Evolutionary conservation across 208 protist genomes (phyloP), one percentile per base, ranked within the genome.

Genomic region (Zelonia costaricensis): DNA sequence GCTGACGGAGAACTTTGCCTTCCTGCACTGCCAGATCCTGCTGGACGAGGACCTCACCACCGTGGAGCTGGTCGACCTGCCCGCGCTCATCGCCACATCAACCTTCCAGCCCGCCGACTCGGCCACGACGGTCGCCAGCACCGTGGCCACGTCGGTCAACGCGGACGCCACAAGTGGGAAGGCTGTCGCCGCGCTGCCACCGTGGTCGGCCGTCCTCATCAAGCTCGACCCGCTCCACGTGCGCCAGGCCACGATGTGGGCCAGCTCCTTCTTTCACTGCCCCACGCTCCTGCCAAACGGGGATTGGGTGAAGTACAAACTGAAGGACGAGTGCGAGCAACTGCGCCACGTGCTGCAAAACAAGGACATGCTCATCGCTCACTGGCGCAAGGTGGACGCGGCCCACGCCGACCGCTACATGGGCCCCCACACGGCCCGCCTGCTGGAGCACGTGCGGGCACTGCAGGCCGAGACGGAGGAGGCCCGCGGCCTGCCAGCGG

Each of bases 261-360:
- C 79, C 0, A 76, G 75, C 53, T 74, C 76, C 46, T 78, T 93
- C 46, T 83, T 93, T 40, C 82, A 85, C 63, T 66, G 62, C 45
- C 86, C 86, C 0, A 62, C 68, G 1, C 63, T 49, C 27, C 44
- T 88, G 0, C 57, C 56, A 4, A 66, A 49, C 0, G 79, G 80
- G 4, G 42, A 46, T n/a, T 93, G 86, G 84, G 62, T 91, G 15
- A 85, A 93, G 79, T 93, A 91, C 77, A 93, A 91, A 67, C 77
- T 93, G n/a, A 93, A 93, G 70, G 81, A 89, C 58, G 86, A 93
- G 69, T 80, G 69, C 44, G 82, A 88, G 43, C 62, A 86, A 33
- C 76, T 91, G 47, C 83, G 86, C 3, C 73, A 80, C 36, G 76
- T 85, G 3, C 74, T 93, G n/a, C 86, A 93, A 56, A 78, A 78